phyloP scores from a whole-genome alignment of 345 rosid species.

The Barbarea vulgaris region DNA sequence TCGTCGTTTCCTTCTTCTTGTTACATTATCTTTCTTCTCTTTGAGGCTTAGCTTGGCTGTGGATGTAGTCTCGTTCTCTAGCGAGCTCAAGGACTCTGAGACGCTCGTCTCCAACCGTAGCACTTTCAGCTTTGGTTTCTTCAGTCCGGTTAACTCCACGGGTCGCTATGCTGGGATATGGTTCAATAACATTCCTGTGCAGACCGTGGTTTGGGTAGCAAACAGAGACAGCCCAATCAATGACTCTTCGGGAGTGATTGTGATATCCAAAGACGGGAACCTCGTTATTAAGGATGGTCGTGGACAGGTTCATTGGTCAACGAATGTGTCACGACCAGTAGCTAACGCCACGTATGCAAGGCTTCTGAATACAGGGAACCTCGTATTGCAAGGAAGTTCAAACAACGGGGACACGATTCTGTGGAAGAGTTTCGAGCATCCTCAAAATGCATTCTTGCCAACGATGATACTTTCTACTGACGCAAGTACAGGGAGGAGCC shows the following conservation, averaged over 20 bases:
- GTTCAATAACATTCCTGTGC: conserved; percentile 35
- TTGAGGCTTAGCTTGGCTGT: conserved; percentile 19
- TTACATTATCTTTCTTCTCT: conserved; percentile 26
- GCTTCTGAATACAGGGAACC: conserved; percentile 54
- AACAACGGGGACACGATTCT: conserved; percentile 1
- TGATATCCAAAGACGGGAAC: conserved; percentile 50
- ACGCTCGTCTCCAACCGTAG: conserved; percentile 34
- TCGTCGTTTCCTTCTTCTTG: conserved; percentile 2
- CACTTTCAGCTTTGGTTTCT: conserved; percentile 54
- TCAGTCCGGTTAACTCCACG: conserved; percentile 46
- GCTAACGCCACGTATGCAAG: conserved; percentile 37
- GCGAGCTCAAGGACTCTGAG: conserved; percentile 40
- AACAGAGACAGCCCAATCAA: conserved; percentile 49
- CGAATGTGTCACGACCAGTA: conserved; percentile 34
- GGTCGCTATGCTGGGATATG: conserved; percentile 55
- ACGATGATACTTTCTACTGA: conserved; percentile 42
- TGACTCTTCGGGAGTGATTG: conserved; percentile 47
- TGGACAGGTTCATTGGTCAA: conserved; percentile 52
- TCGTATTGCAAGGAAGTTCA: conserved; percentile 37
- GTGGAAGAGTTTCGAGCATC: conserved; percentile 63
- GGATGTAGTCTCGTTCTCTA: conserved; percentile 35
- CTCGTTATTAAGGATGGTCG: conserved; percentile 49
- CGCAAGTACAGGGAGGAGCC: conserved; percentile 33
- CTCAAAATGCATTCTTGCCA: conserved; percentile 37
- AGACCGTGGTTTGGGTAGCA: conserved; percentile 52